Base-by-base conservation (phyloP, 2,329 filamentous ascomycete genomes). In the Aspergillus sp. region DNA sequence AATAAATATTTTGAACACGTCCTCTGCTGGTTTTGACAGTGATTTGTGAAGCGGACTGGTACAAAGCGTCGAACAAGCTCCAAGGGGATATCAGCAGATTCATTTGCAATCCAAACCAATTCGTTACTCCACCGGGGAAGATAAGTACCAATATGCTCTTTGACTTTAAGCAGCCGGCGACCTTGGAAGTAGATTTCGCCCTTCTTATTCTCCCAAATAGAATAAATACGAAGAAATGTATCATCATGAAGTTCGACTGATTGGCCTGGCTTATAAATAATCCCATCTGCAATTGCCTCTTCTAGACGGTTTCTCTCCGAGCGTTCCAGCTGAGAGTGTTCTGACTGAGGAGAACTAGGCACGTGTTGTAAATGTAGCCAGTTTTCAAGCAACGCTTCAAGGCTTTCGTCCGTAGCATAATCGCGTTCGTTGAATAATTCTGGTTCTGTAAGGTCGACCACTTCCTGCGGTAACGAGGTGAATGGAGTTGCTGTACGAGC, bases 1-100 rank as follows among this genome's bases (percentile, higher is more conserved):
- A 63, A 72, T 0, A 76, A 53, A 2, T 70, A 66, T 0, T 63
- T 1, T 68, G 57, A 11, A 68, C 63, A 69, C 57, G 2, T 67
- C 62, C 1, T 62, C 62, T 73, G 1, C 71, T 66, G 48, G 75
- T 73, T 0, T 67, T 49, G 17, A 0, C 69, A 63, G 0, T 77
- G 68, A 57, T 90, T 91, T 0, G 87, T 90, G 2, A 81, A 70
- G 0, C 77, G 66, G 0, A 89, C 69, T 0, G 66, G 67, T 0
- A 83, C 72, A 6, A 77, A 70, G 1, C 69, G 60, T 2, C 75
- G 63, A 0, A 87, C 73, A 0, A 74, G 58, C 0, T 62, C 49
- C 0, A 80, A 55, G 0, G 69, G 43, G 0, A 87, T 66, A 2
- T 84, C 80, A 0, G 75, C 52, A 0, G 66, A 3, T 36, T 81